These are phyloP conservation scores for Helenozyma baotianmanensis DNA, from an alignment of 805 yeast genomes.

Conservation along the genomic window DNA sequence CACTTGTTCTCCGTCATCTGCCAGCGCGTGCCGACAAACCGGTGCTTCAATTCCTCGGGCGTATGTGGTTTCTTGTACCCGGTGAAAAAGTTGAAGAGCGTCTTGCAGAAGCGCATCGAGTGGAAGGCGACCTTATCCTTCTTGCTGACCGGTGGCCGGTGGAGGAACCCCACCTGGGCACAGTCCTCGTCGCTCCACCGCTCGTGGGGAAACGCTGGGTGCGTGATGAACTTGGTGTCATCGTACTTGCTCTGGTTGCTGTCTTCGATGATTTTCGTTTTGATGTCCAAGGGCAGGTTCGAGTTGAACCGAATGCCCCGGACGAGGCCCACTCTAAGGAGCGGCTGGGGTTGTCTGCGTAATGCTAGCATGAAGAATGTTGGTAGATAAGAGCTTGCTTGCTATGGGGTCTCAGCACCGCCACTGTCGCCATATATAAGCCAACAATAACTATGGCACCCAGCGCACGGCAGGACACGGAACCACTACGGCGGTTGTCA, in stretches of 20 bases:
- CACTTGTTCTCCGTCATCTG: slow-evolving; percentile 61
- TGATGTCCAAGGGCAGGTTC: slow-evolving; percentile 7
- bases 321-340: slow-evolving; percentile 4
- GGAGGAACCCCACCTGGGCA: slow-evolving; percentile 42
- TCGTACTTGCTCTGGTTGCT: slow-evolving; percentile 17
- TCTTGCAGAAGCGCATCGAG: slow-evolving; percentile 42
- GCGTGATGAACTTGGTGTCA: slow-evolving; percentile 35
- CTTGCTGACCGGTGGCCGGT: slow-evolving; percentile 43
- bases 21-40: slow-evolving; percentile 37
- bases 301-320: slow-evolving; percentile 2
- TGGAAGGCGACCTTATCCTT: slow-evolving; percentile 51
- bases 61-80: slow-evolving; percentile 59
- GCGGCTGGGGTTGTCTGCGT: slow-evolving; percentile 2
- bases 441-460: too few relatives aligned
- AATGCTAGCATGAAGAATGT: slow-evolving; percentile 2
- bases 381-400: too few relatives aligned
- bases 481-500: too few relatives aligned
- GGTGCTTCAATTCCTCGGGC: slow-evolving; percentile 18
- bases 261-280: slow-evolving; percentile 12
- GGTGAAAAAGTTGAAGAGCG: slow-evolving; percentile 55
- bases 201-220: slow-evolving; percentile 38
- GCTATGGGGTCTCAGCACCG: too few relatives aligned
- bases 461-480: too few relatives aligned
- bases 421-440: too few relatives aligned
- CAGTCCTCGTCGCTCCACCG: slow-evolving; percentile 26